Evolutionary conservation across 805 yeast genomes (phyloP), one percentile per base, ranked within the genome.

Genomic region (Metschnikowia lochheadii): DNA sequence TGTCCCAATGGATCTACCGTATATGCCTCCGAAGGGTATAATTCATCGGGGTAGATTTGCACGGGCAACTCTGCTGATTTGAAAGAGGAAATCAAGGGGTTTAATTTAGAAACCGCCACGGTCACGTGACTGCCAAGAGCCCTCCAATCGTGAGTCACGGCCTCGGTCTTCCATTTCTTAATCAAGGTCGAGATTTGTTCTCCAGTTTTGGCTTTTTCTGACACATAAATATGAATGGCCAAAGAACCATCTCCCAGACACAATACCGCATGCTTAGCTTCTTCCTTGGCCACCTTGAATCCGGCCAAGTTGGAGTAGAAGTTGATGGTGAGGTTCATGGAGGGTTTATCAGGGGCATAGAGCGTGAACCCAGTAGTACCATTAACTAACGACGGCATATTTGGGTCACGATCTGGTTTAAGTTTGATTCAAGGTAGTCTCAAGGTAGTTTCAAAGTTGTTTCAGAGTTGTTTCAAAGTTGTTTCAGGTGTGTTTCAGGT

Each of bases 1-100:
- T 81, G 80, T 17, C 96, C 96, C 55, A 90, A 70, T 7, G 98
- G 97, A 65, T 92, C 97, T 23, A 86, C 63, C 6, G 83, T 78
- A 66, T 85, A 89, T 6, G 60, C 53, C 66, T 89, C 96, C 57
- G 79, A 76, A 5, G 97, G 96, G 49, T 79, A 80, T 49, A 85
- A 70, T 43, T 82, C 87, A 50, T 84, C 82, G 5, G 98, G 97
- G 58, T 78, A 73, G 21, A 80, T 74, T 65, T 85, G 91, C 49
- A 70, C 72, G 13, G 76, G 69, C 41, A 60, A 53, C 1, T 68
- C 59, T 4, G 59, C 55, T 14, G 61, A 56, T 43, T 65, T 55
- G 23, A 79, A 65, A n/a, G 62, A 57, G 45, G 56, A 57, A 34
- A 77, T 66, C 49, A 78, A 52, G 42, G 63, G 57, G 56, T 67